Base-by-base conservation (phyloP, 495 filamentous ascomycete genomes). In the Cetradonia linearis region DNA sequence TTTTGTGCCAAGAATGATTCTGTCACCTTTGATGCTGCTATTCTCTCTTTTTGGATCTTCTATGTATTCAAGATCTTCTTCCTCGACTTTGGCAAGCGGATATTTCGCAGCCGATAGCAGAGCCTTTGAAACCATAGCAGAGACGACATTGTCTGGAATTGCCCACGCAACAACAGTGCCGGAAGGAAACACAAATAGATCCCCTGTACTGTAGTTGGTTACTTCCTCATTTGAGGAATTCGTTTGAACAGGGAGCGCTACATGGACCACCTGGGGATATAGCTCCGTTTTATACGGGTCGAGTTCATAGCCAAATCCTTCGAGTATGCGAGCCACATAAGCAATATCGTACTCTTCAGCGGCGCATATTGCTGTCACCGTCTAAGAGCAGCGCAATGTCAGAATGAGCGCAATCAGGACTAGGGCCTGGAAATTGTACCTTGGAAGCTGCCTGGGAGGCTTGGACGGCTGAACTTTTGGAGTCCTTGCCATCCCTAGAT, bases 151-250 rank as follows among this genome's bases (percentile, higher is more conserved):
- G 56, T 88, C 78, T 0, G 87, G 83, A 3, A 96, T 77, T 8
- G 83, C 84, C 93, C 93, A 98, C 33, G 88, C 81, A 10, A 97
- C 93, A 5, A 96, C 81, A n/a, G 90, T 94, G 3, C 93, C 93
- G 1, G 92, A 95, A 6, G 93, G 90, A 66, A 98, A 98, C n/a
- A 98, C 83, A 64, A 97, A 96, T 16, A 96, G 79, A 70, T 97
- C 93, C 14, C 90, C 91, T 55, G 83, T 80, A 68, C 87, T 83
- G 44, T 81, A 75, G 3, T 76, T 71, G 28, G 83, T 73, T 52
- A 89, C 80, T 56, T 80, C 82, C 27, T 77, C 77, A 20, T 72
- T 71, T 58, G 70, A 84, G 67, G 69, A 80, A 69, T 81, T 87
- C 65, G 70, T 85, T 72, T 71, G 80, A 59, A 78, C 81, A 13